Conservation (phyloP, 1,139 yeast species). For the Taiozyma onychis region DNA sequence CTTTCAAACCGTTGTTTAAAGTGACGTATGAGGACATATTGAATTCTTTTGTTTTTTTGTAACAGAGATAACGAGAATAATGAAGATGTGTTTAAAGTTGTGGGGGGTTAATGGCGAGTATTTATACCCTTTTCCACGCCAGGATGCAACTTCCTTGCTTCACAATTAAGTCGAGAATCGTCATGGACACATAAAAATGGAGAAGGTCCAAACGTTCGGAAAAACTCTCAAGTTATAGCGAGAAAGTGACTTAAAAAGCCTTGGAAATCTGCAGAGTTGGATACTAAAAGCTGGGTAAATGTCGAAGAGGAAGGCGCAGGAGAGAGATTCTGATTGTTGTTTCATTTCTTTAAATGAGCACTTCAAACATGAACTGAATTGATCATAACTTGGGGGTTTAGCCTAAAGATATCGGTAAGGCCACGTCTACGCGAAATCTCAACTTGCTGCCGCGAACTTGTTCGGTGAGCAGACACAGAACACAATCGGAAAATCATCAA, state of each 20-base stretch:
- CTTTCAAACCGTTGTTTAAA: slow-evolving; percentile 52
- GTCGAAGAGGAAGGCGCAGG: too few species aligned
- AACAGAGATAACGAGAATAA: background rate
- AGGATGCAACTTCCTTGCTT: background rate
- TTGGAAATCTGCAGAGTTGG: background rate
- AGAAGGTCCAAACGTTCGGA: background rate
- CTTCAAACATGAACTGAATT: too few species aligned
- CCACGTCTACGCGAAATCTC: too few species aligned
- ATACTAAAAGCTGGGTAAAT: too few species aligned
- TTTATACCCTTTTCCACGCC: background rate
- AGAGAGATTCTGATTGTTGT: too few species aligned
- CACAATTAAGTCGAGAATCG: background rate
- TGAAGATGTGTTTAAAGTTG: background rate
- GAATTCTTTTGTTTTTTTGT: background rate
- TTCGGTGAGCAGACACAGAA: background rate
- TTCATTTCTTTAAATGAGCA: too few species aligned
- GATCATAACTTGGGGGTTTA: too few species aligned
- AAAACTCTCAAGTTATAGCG: background rate
- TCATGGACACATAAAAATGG: background rate
- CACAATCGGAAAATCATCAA: background rate
- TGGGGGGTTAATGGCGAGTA: background rate
- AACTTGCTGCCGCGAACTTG: background rate
- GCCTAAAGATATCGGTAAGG: too few species aligned
- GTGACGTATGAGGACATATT: slow-evolving; percentile 32
- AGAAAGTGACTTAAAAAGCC: background rate